Evolutionary conservation across 2,329 filamentous ascomycete genomes (phyloP).

Genomic region (Xylariaceae sp.): DNA sequence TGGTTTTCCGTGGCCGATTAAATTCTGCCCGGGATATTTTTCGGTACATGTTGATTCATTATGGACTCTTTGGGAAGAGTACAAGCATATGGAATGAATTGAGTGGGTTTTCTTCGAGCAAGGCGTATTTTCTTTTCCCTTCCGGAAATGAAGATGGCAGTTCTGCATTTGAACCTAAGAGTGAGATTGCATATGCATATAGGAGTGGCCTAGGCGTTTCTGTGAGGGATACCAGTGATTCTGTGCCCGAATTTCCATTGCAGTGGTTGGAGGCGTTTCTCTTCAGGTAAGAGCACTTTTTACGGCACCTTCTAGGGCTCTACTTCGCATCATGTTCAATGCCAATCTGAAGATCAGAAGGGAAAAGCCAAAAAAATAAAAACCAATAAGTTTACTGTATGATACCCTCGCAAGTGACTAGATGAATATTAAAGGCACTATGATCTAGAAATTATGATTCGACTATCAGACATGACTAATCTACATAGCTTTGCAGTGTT

Average conservation of each 20-base stretch:
- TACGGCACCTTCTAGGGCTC: constrained; percentile 1
- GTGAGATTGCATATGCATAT: constrained; percentile 34
- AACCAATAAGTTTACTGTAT: too few species aligned
- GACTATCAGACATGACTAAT: too few species aligned
- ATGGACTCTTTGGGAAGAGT: constrained; percentile 32
- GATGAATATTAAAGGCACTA: too few species aligned
- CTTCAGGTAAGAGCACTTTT: constrained; percentile 33
- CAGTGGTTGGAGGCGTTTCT: constrained; percentile 23
- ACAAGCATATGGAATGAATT: constrained; percentile 34
- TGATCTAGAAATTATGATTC: too few species aligned
- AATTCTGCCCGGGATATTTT: constrained; percentile 35
- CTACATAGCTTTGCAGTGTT: too few species aligned
- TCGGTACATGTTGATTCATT: constrained; percentile 36
- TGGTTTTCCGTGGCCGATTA: constrained; percentile 31
- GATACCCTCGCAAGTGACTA: too few species aligned
- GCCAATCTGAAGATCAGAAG: constrained; percentile 28
- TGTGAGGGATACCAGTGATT: constrained; percentile 9
- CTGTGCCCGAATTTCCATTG: neutral
- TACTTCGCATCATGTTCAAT: constrained; percentile 20
- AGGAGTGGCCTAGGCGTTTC: constrained; percentile 27
- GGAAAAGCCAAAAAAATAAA: too few species aligned
- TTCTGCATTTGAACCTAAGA: constrained; percentile 22
- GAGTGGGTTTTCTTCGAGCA: constrained; percentile 24
- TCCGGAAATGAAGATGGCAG: too few species aligned
- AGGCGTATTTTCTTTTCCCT: constrained; percentile 22